These are phyloP conservation scores for Macrolepiota fuliginosa DNA, from an alignment of 768 basidiomycete species.

Conservation along the genomic window DNA sequence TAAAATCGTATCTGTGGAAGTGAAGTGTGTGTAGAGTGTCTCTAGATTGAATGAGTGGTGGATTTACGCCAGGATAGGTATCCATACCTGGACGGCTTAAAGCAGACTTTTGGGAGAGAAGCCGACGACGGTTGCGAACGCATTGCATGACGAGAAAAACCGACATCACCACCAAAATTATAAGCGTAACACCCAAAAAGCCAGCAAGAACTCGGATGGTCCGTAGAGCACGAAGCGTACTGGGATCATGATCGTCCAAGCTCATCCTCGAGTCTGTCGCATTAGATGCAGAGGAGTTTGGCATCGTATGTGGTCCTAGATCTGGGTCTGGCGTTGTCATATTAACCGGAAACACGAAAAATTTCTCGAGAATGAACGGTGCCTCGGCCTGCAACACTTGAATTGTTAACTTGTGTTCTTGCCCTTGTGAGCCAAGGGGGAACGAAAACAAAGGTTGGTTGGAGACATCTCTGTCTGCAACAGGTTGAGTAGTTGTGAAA, in stretches of 20 bases:
- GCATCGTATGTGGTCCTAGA: neutral
- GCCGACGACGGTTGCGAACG: neutral
- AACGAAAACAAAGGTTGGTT: conserved; percentile 42
- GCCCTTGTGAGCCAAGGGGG: conserved; percentile 19
- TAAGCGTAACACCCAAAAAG: conserved; percentile 9
- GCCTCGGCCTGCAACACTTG: conserved; percentile 31
- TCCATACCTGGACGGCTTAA: conserved; percentile 21
- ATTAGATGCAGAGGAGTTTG: conserved; percentile 15
- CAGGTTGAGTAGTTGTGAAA: conserved; percentile 33
- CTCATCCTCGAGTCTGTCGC: neutral
- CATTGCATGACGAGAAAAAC: conserved; percentile 3
- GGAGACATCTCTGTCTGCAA: conserved; percentile 26
- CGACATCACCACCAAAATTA: conserved; percentile 11
- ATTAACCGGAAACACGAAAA: conserved; percentile 32
- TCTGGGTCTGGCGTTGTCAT: neutral
- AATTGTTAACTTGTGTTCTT: conserved; percentile 36
- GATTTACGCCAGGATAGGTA: neutral
- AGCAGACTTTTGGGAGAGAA: conserved; percentile 1
- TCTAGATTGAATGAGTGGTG: conserved; percentile 16
- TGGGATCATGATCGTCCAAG: neutral
- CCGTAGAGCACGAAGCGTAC: neutral
- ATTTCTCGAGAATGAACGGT: conserved; percentile 39
- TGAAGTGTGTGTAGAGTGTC: conserved; percentile 33
- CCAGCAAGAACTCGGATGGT: conserved; percentile 12
- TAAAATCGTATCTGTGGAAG: conserved; percentile 33